A percentile compares a stretch with the other conserved stretches of the same genome.
Conservation (phyloP, 176 grass and related monocot species). For the Chloris gayana region DNA sequence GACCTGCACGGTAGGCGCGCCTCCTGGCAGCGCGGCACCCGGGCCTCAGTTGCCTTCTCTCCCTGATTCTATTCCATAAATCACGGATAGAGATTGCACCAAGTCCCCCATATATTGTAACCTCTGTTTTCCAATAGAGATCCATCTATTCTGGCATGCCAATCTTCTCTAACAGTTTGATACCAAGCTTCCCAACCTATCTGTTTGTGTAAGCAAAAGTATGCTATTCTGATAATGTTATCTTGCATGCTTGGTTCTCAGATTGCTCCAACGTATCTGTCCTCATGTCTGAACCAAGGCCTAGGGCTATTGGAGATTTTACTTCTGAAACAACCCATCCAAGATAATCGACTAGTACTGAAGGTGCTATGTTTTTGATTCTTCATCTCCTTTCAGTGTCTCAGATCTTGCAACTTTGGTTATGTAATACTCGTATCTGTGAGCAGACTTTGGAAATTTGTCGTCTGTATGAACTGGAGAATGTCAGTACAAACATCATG, state of each 20-base stretch:
- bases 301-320: conserved; percentile 86
- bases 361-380: conserved; percentile 68
- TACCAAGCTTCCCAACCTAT: neutral
- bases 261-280: conserved; percentile 94
- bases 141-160: too few species aligned
- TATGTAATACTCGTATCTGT: conserved; percentile 39
- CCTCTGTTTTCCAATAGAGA: too few species aligned
- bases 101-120: too few species aligned
- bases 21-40: too few species aligned
- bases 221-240: conserved; percentile 18
- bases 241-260: conserved; percentile 60
- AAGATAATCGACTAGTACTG: conserved; percentile 67
- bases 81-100: too few species aligned
- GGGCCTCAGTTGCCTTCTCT: too few species aligned
- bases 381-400: conserved; percentile 15
- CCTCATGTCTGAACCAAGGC: conserved; percentile 88
- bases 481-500: conserved; percentile 79
- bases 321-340: conserved; percentile 83
- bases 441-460: conserved; percentile 95
- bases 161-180: too few species aligned
- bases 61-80: too few species aligned
- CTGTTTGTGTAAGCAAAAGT: conserved; percentile 27
- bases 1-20: too few species aligned
- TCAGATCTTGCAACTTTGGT: conserved; percentile 6
- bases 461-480: conserved; percentile 77